A percentile compares a stretch with the other conserved stretches of the same genome.
phyloP scores from a whole-genome alignment of 768 basidiomycete genomes.

The Zangia roseola region DNA sequence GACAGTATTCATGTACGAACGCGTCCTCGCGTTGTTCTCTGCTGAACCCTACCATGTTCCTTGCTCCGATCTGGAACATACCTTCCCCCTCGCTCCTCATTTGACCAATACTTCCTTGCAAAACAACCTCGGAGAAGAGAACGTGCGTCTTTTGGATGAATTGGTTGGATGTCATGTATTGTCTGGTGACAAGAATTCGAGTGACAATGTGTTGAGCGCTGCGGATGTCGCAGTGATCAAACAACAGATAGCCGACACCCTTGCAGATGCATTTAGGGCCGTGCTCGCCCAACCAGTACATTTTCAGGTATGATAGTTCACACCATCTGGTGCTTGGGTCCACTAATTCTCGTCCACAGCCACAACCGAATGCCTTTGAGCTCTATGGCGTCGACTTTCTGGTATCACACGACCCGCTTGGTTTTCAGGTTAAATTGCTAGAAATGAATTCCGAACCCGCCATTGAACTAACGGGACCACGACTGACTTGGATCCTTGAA shows the following conservation, averaged over 20 bases:
- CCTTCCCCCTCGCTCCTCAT: slow-evolving; percentile 57
- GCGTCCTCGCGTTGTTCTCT: slow-evolving; percentile 88
- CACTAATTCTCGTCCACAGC: slow-evolving; percentile 40
- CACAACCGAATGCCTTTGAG: slow-evolving; percentile 90
- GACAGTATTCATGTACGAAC: slow-evolving; percentile 75
- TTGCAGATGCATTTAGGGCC: slow-evolving; percentile 84
- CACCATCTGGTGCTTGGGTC: background rate
- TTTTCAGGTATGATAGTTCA: slow-evolving; percentile 62
- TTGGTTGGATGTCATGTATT: slow-evolving; percentile 64
- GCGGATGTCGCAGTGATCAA: slow-evolving; percentile 52
- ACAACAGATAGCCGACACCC: slow-evolving; percentile 57
- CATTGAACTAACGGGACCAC: slow-evolving; percentile 86
- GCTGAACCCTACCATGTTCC: slow-evolving; percentile 64
- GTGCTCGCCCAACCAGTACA: slow-evolving; percentile 78
- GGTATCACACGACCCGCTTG: slow-evolving; percentile 45
- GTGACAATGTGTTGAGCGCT: slow-evolving; percentile 17
- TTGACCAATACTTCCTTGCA: slow-evolving; percentile 94
- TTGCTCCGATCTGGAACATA: slow-evolving; percentile 25
- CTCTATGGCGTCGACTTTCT: slow-evolving; percentile 94
- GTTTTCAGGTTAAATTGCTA: slow-evolving; percentile 68
- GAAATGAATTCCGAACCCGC: slow-evolving; percentile 97
- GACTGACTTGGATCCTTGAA: slow-evolving; percentile 77
- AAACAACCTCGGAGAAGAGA: slow-evolving; percentile 57
- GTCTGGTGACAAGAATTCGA: slow-evolving; percentile 25
- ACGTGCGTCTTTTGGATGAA: slow-evolving; percentile 79